Base-by-base conservation (phyloP, 805 yeast genomes). In the Ogataea neopini region DNA sequence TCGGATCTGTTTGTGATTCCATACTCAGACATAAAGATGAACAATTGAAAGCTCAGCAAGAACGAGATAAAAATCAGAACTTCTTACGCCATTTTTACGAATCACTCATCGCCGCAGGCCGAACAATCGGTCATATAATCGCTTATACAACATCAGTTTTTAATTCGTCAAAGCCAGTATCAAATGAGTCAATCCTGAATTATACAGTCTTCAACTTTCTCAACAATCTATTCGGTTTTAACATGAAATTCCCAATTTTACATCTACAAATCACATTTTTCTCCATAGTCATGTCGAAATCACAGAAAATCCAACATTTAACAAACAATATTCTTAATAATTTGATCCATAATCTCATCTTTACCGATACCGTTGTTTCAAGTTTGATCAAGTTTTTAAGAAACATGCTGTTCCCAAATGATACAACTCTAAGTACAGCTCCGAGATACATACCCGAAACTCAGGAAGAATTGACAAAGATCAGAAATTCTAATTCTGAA, bases 371-470 rank as follows among this genome's bases (percentile, higher is more conserved):
- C 1, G 43, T 50, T 2, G 25, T 62, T 1, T 43, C 52, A 7
- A 44, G 29, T 0, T 10, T 53, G 1, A 44, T 60, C 6, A 53
- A 47, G 37, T 10, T 43, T 13, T 43, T 66, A 8, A 51, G 72
- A 39, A 51, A 58, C 19, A 43, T 61, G 25, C 41, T 67, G 45
- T 67, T 64, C 44, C 70, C 70, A 1, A 33, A 46, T 1, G 69
- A 67, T 43, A 46, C 45, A 14, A 40, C 23, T 7, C 66, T 67
- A 46, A 57, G 54, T 20, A 57, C 58, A 11, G 57, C 56, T 13
- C 63, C 64, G 5, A 47, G 70, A n/a, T 64, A 49, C 44, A 49
- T 64, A 19, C 72, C 72, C 3, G 37, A 50, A 5, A 62, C 64
- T 4, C 44, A 50, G 2, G 61, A 56, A 28, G 67, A 66, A 43